Base-by-base conservation (phyloP, 2,329 filamentous ascomycete genomes). In the Arthroderma uncinatum region DNA sequence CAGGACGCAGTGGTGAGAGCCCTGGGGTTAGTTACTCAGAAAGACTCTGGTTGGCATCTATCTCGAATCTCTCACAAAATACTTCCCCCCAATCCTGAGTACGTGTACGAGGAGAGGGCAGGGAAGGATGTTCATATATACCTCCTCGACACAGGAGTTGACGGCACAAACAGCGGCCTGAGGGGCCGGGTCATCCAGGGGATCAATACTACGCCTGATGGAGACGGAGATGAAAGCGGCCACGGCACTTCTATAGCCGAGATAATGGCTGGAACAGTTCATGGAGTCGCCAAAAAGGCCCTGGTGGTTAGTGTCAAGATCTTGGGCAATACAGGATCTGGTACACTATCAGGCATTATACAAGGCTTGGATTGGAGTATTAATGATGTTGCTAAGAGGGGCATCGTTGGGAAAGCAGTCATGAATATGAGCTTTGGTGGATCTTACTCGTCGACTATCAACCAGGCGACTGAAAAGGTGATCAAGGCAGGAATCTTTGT, bases 291-390 rank as follows among this genome's bases (percentile, higher is more conserved):
- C 16, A 72, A 72, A 62, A 67, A 68, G 58, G 65, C 70, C 30
- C 67, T 60, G 21, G 57, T 74, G n/a, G 62, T 73, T 39, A 76
- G 76, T 52, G 75, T 82, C 59, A 80, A 79, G 65, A 77, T 70
- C 59, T 71, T 79, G 19, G 72, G 73, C 54, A 69, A 68, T 23
- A 65, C 74, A 12, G 75, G 76, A 47, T 70, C 70, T 48, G 78
- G 78, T 25, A 74, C 70, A 12, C 71, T 69, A 47, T 68, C 71
- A 16, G 71, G 73, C 61, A 76, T 78, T 59, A 73, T 82, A 60
- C 66, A 71, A 19, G 79, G 77, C 16, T 78, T 81, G 64, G 64
- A 70, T 37, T 73, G 68, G 68, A 68, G 67, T 47, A 64, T 63
- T 53, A 66, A 68, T 39, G 62, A 70, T 56, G 68, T 67, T 34